Percentiles rank a stretch among this genome's conserved stretches.
phyloP scores from a whole-genome alignment of 768 basidiomycete species.

The Filobasidium wieringae region DNA sequence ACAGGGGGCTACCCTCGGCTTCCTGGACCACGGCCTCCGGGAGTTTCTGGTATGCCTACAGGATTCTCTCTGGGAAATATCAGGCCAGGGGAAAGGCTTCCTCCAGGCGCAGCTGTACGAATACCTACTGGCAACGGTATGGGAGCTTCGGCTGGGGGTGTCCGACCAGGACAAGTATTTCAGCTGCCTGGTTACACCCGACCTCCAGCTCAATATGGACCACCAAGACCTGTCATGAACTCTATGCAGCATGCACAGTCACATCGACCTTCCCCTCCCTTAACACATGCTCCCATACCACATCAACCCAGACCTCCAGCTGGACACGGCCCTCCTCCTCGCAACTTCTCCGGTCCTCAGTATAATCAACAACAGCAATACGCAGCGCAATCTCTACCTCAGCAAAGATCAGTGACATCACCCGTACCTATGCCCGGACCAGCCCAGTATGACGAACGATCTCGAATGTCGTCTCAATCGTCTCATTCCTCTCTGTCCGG shows the following conservation, averaged over 20 bases:
- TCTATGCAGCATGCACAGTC: too few relatives aligned
- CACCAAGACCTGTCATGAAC: background rate
- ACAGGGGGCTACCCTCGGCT: too few relatives aligned
- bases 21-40: too few relatives aligned
- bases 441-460: background rate
- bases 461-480: background rate
- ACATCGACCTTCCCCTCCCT: too few relatives aligned
- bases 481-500: background rate
- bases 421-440: background rate
- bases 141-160: background rate
- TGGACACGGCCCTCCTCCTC: too few relatives aligned
- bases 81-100: background rate
- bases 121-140: background rate
- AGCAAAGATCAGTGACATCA: background rate
- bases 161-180: background rate
- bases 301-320: too few relatives aligned
- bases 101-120: background rate
- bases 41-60: background rate
- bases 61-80: background rate
- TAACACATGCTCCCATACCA: too few relatives aligned
- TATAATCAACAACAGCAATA: too few relatives aligned
- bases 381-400: too few relatives aligned
- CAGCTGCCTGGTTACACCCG: background rate
- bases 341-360: too few relatives aligned
- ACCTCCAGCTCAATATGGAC: background rate